A percentile compares a stretch with the other conserved stretches of the same genome.
phyloP scores from a whole-genome alignment of 73 alveolate genomes.

The Breviolum minutum region DNA sequence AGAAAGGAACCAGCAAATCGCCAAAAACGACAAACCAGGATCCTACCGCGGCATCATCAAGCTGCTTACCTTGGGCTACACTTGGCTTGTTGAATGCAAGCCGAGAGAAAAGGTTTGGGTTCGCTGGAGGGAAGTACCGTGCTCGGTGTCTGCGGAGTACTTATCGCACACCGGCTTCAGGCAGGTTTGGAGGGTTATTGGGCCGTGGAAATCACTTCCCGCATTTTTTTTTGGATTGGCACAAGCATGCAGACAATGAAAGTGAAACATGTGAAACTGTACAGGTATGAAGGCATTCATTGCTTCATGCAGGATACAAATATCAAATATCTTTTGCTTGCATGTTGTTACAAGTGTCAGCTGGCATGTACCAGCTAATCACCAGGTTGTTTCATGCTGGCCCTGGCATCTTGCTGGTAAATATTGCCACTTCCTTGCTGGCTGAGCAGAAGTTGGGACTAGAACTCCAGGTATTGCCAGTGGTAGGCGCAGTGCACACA shows the following conservation, averaged over 20 bases:
- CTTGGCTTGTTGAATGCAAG: constrained; percentile 50
- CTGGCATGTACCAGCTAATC: not conserved
- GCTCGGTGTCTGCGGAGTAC: constrained; percentile 90
- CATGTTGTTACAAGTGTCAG: not conserved
- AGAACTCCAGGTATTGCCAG: constrained; percentile 51
- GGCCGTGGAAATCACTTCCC: no score
- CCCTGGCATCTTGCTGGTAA: constrained; percentile 82
- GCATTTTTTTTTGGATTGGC: not conserved
- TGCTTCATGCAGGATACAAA: not conserved
- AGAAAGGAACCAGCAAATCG: no score
- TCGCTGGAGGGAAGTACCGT: constrained; percentile 92
- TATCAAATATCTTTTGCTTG: not conserved
- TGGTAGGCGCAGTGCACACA: not conserved
- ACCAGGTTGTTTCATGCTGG: constrained; percentile 76
- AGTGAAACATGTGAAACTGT: not conserved
- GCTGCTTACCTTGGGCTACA: constrained; percentile 5
- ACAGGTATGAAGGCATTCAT: not conserved
- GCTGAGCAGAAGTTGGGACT: constrained; percentile 69
- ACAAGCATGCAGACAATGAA: not conserved
- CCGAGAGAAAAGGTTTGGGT: constrained; percentile 73
- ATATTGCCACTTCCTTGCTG: constrained; percentile 73
- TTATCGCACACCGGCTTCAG: constrained; percentile 77
- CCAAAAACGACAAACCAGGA: not conserved
- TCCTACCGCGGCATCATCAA: constrained; percentile 45
- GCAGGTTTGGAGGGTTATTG: not conserved